phyloP scores from a whole-genome alignment of 2,329 filamentous ascomycete species.

The Pseudogymnoascus sp. region DNA sequence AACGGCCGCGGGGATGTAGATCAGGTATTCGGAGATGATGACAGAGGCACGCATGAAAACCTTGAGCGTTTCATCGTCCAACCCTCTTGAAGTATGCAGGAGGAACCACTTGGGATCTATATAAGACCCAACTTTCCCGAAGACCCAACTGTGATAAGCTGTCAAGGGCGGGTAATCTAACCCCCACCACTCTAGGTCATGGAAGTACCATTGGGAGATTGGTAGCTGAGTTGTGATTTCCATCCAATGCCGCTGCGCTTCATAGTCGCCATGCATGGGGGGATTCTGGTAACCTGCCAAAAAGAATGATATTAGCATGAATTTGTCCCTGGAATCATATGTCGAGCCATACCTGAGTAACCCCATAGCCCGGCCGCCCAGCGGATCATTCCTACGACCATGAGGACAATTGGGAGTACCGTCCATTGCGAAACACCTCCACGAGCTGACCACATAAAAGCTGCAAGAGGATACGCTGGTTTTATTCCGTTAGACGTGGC shows the following conservation, averaged over 20 bases:
- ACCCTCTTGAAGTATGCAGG: slow-evolving; percentile 71
- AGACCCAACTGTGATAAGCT: slow-evolving; percentile 95
- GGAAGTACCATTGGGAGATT: slow-evolving; percentile 93
- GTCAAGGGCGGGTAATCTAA: slow-evolving; percentile 96
- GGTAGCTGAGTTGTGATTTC: slow-evolving; percentile 86
- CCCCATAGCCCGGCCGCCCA: slow-evolving; percentile 92
- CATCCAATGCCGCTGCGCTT: slow-evolving; percentile 98
- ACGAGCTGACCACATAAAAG: slow-evolving; percentile 90
- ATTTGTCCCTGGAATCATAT: neutral
- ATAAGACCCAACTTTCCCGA: slow-evolving; percentile 72
- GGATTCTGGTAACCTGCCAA: slow-evolving; percentile 62
- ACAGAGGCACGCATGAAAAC: slow-evolving; percentile 95
- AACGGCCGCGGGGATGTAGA: slow-evolving; percentile 77
- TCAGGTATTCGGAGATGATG: slow-evolving; percentile 79
- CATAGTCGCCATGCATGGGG: slow-evolving; percentile 94
- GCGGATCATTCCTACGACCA: slow-evolving; percentile 83
- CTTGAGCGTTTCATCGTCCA: slow-evolving; percentile 72
- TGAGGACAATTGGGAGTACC: slow-evolving; percentile 75
- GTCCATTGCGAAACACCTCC: slow-evolving; percentile 81
- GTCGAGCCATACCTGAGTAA: slow-evolving; percentile 63
- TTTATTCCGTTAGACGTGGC: slow-evolving; percentile 25
- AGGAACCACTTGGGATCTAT: slow-evolving; percentile 84
- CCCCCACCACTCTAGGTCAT: slow-evolving; percentile 95
- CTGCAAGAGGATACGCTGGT: slow-evolving; percentile 80
- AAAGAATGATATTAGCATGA: neutral